Evolutionary conservation across 192 early-diverging fungal genomes (phyloP).

Genomic region (Irineochytrium annulatum): DNA sequence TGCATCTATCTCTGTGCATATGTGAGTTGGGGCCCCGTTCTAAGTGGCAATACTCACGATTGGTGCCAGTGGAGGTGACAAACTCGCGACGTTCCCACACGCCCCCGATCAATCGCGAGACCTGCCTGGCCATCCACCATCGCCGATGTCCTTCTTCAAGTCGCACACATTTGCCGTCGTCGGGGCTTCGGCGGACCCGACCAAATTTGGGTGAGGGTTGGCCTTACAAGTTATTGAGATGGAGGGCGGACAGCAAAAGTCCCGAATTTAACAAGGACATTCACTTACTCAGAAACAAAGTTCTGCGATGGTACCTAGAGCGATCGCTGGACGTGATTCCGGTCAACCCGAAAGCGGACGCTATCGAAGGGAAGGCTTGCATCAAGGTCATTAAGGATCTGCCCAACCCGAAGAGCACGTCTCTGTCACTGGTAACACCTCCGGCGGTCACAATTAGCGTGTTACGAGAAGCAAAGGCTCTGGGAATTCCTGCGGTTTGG

Average conservation of each 20-base stretch:
- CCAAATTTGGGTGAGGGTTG: slow-evolving; percentile 86
- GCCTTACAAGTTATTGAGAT: no score
- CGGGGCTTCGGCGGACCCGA: slow-evolving; percentile 65
- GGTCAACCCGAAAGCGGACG: slow-evolving; percentile 29
- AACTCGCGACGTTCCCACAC: no score
- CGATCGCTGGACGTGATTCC: slow-evolving; percentile 27
- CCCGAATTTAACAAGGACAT: no score
- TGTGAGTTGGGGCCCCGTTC: no score
- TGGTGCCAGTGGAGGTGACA: no score
- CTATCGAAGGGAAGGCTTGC: slow-evolving; percentile 13
- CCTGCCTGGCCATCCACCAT: no score
- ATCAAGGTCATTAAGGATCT: slow-evolving; percentile 12
- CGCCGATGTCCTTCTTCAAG: slow-evolving; percentile 10
- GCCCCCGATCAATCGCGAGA: no score
- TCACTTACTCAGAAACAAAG: no score
- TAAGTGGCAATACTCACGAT: no score
- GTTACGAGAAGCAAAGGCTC: slow-evolving; percentile 49
- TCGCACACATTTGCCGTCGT: slow-evolving; percentile 52
- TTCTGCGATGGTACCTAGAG: slow-evolving; percentile 63
- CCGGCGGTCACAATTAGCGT: slow-evolving; percentile 58
- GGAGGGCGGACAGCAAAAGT: no score
- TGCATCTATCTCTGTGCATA: no score
- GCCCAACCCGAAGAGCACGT: slow-evolving; percentile 24
- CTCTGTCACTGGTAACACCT: slow-evolving; percentile 69
- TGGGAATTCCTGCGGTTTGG: slow-evolving; percentile 67